These are phyloP conservation scores for Melampsora medusae DNA, from an alignment of 1,284 basidiomycete genomes.

Conservation along the genomic window DNA sequence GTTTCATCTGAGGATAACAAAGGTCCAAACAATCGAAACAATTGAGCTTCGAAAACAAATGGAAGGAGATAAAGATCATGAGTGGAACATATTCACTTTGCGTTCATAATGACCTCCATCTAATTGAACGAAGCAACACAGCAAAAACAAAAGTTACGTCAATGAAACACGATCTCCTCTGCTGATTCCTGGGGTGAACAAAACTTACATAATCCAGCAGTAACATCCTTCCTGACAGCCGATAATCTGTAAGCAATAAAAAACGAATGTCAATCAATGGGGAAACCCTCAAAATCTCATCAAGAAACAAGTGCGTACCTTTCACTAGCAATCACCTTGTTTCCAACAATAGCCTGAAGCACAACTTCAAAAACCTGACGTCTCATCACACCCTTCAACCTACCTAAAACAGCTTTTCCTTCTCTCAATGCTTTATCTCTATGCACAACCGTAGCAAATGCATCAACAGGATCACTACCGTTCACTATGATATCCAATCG, in stretches of 20 bases:
- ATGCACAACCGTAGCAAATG: slow-evolving; percentile 40
- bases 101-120: slow-evolving; percentile 75
- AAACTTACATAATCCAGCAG: slow-evolving; percentile 89
- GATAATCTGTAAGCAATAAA: slow-evolving; percentile 60
- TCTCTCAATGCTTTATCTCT: slow-evolving; percentile 28
- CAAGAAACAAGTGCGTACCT: slow-evolving; percentile 56
- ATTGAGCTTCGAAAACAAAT: too few relatives aligned
- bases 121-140: not conserved
- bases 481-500: slow-evolving; percentile 36
- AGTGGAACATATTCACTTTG: slow-evolving; percentile 58
- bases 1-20: not conserved
- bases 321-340: slow-evolving; percentile 83
- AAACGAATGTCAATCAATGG: not conserved
- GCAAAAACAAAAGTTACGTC: slow-evolving; percentile 44
- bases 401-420: slow-evolving; percentile 16
- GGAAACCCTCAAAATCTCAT: slow-evolving; percentile 11
- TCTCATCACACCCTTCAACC: slow-evolving; percentile 28
- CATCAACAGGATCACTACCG: slow-evolving; percentile 27
- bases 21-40: too few relatives aligned
- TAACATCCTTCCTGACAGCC: slow-evolving; percentile 88
- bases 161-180: slow-evolving; percentile 41
- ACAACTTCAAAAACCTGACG: slow-evolving; percentile 46
- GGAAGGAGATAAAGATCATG: not conserved
- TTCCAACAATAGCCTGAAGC: slow-evolving; percentile 65
- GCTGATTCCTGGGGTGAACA: slow-evolving; percentile 45